Base-by-base conservation (phyloP, 768 basidiomycete species). In the Candolleomyces efflorescens region DNA sequence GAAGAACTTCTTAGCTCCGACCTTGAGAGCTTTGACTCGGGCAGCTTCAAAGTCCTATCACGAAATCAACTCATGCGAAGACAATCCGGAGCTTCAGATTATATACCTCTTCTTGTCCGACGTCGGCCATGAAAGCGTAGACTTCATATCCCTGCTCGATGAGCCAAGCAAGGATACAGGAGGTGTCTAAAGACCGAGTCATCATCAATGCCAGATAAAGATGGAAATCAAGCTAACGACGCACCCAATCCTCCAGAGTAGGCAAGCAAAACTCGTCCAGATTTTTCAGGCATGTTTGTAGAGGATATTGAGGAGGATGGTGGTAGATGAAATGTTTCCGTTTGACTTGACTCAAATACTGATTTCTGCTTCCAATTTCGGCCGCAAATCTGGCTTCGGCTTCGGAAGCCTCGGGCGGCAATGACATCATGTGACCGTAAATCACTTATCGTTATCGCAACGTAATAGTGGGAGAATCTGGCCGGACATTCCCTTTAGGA, bases 121-220 rank as follows among this genome's bases (percentile, higher is more conserved):
- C 89, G 75, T 95, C 92, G 12, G 93, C 92, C 91, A 96, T 94
- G 83, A 95, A 98, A 22, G 94, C 93, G 64, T 89, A 85, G 62
- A 98, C 96, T 69, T 98, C 92, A 75, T 98, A 99, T 58, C 93
- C 94, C 71, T 98, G 82, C 71, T 99, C 97, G 73, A 98, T 94
- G 74, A 99, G 80, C 96, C 96, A 99, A 53, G 93, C 93, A 65
- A 98, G 88, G 77, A 99, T 99, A 76, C 96, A 98, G 38, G 96
- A 98, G 20, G 97, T 99, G 75, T 99, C 97, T 95, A 26, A 51
- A 55, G 54, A 66, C 61, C 51, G 61, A 37, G 23, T 27, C 54
- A 45, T 53, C 54, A 18, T 23, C 39, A 53, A 67, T 52, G 59
- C 52, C 48, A 57, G 32, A 44, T 23, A 20, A 27, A 17, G 46